phyloP scores from a whole-genome alignment of 371 early-diverging fungal species.

The Mortierella sp. region DNA sequence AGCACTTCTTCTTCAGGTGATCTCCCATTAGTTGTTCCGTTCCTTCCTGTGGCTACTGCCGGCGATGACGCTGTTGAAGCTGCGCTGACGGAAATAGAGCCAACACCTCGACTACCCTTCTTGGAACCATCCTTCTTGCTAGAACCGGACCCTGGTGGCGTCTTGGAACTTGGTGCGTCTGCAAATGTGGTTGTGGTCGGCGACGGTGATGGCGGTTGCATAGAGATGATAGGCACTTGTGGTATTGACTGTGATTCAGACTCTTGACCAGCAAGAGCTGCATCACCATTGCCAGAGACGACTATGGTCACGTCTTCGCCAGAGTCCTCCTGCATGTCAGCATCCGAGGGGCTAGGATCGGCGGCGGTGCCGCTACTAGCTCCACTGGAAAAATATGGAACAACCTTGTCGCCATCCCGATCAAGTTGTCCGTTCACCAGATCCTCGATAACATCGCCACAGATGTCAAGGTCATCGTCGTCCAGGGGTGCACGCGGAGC shows the following conservation, averaged over 20 bases:
- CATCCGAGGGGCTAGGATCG: slow-evolving; percentile 37
- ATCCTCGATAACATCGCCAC: neutral
- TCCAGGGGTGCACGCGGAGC: slow-evolving; percentile 19
- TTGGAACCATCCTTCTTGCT: no score
- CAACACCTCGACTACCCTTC: neutral
- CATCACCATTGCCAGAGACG: slow-evolving; percentile 17
- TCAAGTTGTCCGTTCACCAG: neutral
- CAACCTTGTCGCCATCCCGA: slow-evolving; percentile 11
- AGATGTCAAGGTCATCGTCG: slow-evolving; percentile 17
- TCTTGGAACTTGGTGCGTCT: no score
- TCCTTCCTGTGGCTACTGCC: no score
- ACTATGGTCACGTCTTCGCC: slow-evolving; percentile 27
- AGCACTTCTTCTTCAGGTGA: slow-evolving; percentile 44
- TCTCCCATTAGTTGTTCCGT: slow-evolving; percentile 18
- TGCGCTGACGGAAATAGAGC: neutral
- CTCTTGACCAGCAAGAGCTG: slow-evolving; percentile 44
- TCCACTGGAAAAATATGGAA: slow-evolving; percentile 18
- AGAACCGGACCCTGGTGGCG: no score
- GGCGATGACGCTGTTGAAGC: neutral
- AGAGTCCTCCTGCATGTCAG: slow-evolving; percentile 26
- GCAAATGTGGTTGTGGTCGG: neutral
- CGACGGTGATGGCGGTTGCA: neutral
- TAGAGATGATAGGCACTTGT: neutral
- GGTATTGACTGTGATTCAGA: slow-evolving; percentile 4
- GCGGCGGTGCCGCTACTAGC: slow-evolving; percentile 17